Base-by-base conservation (phyloP, 2,329 filamentous ascomycete genomes). In the Sporothrix euskadiensis region DNA sequence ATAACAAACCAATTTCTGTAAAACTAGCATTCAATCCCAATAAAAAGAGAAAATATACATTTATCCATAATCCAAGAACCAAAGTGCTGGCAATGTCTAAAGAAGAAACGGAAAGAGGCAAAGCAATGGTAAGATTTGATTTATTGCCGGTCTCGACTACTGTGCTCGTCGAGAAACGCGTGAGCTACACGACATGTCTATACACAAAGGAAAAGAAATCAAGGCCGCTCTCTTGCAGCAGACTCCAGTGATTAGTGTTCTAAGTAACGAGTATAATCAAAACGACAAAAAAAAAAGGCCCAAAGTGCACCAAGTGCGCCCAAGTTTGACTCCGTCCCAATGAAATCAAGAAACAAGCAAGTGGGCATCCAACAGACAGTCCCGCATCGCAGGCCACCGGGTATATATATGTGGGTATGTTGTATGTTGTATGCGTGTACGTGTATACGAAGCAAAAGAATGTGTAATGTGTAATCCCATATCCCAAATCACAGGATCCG, bases 251-350 rank as follows among this genome's bases (percentile, higher is more conserved):
- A 69, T 39, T 16, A 52, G 4, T 56, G 32, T 22, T 52, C 30
- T 52, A 69, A 30, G 3, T 35, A 56, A 41, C 30, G 16, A 56
- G 10, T 26, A 41, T 4, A 26, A 35, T 30, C 12, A 26, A 26
- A 26, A 26, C 26, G 26, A 26, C 26, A 22, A 70, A 41, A 44
- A 35, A 47, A 35, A 57, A 47, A 1, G 35, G 26, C 69, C 35
- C 47, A 61, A 52, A 32, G n/a, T 65, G 65, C 56, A 73, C 41
- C 66, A n/a, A 54, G 12, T 73, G 54, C 68, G 72, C 72, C 72
- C 72, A 35, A 71, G 44, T 71, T 14, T n/a, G 41, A 47, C 26
- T 22, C 69, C 49, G 39, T 71, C 61, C 61, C 72, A 65, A 71
- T 44, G 10, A 16, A 61, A 69, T 30, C 4, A 41, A 59, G 1